Evolutionary conservation across 257 asterid species (phyloP), one percentile per base, ranked within the genome.

Genomic region (Solanum pennellii): DNA sequence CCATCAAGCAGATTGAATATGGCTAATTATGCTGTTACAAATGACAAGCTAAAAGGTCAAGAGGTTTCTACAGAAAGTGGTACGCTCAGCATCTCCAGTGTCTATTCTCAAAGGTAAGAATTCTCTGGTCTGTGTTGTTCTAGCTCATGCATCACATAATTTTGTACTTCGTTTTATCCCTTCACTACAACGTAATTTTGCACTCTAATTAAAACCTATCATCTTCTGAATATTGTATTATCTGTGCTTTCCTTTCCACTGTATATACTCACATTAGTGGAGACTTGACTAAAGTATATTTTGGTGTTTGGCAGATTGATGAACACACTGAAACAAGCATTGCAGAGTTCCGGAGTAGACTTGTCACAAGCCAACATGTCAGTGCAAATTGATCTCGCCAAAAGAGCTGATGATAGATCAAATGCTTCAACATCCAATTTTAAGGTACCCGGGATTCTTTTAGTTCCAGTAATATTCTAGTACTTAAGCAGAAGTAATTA

Each of bases 301-400:
- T 66, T 69, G 83, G 71, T 35, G 27, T 74, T 83, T 82, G 72
- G 88, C 95, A 97, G 99, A 96, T 90, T 97, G 93, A 87, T 97
- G 91, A 94, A 92, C 86, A 92, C 94, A 85, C 92, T 97, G 80
- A 93, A 97, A 25, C 92, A 94, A 92, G 98, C 99, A 66, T 92
- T 97, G 82, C 96, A 94, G 88, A 93, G 86, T 85, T 94, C 98
- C 31, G 99, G 99, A 37, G 94, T 97, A 44, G 98, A 97, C 88
- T 91, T 95, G 83, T 93, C 98, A 20, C 95, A 92, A 87, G 96
- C 99, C 88, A 93, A 89, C 91, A 93, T 97, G 89, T 95, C 99
- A 2, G 99, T 96, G 39, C 95, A 96, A 90, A 93, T 97, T 84
- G 97, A 97, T 89, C 93, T 97, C 27, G 98, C 97, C 29, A 95